phyloP scores from a whole-genome alignment of 73 alveolate genomes.

The Blepharisma stoltei region DNA sequence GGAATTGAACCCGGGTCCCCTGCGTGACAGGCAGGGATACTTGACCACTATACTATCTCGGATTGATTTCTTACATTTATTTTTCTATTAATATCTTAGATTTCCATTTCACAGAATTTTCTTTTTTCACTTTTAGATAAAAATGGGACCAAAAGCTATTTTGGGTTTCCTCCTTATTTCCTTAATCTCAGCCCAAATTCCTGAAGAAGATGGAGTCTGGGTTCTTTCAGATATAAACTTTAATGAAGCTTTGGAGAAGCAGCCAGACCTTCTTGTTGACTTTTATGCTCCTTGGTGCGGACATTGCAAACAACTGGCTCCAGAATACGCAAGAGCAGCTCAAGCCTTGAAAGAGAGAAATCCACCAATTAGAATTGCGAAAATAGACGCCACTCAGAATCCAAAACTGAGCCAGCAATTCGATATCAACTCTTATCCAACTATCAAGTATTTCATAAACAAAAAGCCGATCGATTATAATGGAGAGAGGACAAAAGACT shows the following conservation, averaged over 20 bases:
- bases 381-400: constrained; percentile 91
- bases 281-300: constrained; percentile 91
- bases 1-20: too few relatives aligned
- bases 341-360: constrained; percentile 56
- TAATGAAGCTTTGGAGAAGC: constrained; percentile 50
- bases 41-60: too few relatives aligned
- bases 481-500: constrained; percentile 92
- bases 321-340: constrained; percentile 93
- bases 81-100: too few relatives aligned
- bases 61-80: too few relatives aligned
- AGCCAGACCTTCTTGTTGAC: constrained; percentile 58
- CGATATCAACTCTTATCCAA: constrained; percentile 90
- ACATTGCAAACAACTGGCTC: constrained; percentile 90
- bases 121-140: too few relatives aligned
- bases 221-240: constrained; percentile 57
- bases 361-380: constrained; percentile 74
- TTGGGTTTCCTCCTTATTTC: too few relatives aligned
- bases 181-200: constrained; percentile 5
- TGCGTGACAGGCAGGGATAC: too few relatives aligned
- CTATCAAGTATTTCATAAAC: constrained; percentile 77
- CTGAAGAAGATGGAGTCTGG: constrained; percentile 50
- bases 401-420: constrained; percentile 73
- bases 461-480: constrained; percentile 55
- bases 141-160: too few relatives aligned
- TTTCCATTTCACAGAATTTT: too few relatives aligned